phyloP scores from a whole-genome alignment of 352 stramenopile genomes.

The Phytophthora quininea region DNA sequence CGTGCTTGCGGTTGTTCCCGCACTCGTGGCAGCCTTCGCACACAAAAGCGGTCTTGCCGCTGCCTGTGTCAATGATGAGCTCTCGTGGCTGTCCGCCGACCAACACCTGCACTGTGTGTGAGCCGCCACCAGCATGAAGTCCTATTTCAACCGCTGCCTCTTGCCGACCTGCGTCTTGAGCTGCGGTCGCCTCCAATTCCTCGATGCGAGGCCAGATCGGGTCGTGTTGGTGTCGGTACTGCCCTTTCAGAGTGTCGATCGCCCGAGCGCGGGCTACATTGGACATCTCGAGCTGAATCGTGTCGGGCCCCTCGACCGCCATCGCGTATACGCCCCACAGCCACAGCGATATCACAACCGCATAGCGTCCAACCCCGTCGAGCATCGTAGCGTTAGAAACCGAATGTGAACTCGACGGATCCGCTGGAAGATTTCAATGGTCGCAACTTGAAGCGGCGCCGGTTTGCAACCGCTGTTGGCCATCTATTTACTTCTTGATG shows the following conservation, averaged over 20 bases:
- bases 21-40: constrained; percentile 91
- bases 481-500: constrained; percentile 23
- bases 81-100: constrained; percentile 68
- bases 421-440: not conserved
- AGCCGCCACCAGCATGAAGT: constrained; percentile 58
- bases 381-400: constrained; percentile 2
- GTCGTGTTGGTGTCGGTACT: constrained; percentile 22
- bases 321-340: constrained; percentile 4
- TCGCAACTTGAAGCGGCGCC: constrained; percentile 6
- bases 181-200: constrained; percentile 10
- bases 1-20: constrained; percentile 85
- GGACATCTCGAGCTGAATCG: constrained; percentile 56
- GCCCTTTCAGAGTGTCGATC: constrained; percentile 16
- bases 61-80: constrained; percentile 97
- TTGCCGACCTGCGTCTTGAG: constrained; percentile 2
- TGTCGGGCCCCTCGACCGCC: constrained; percentile 10
- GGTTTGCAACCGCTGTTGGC: constrained; percentile 2
- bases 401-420: not conserved
- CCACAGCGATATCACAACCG: constrained; percentile 17
- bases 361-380: constrained; percentile 14
- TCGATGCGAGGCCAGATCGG: constrained; percentile 3
- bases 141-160: constrained; percentile 39
- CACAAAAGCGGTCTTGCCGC: constrained; percentile 95
- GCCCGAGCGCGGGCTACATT: constrained; percentile 24
- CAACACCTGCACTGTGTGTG: constrained; percentile 73